Evolutionary conservation across 1,139 yeast species (phyloP).

Genomic region (Nadsonia starkeyi-henricii): DNA sequence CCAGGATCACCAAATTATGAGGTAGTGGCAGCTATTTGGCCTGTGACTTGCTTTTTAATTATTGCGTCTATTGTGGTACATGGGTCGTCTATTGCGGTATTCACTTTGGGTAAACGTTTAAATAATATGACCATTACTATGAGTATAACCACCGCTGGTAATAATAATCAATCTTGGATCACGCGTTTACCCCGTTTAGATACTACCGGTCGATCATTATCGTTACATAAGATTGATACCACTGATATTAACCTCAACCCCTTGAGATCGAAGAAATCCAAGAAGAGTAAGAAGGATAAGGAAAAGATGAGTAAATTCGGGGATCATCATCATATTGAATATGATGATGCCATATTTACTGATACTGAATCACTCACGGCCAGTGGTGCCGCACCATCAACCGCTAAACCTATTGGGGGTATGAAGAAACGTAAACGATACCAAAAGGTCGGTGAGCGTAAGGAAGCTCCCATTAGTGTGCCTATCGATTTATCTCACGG

Average conservation of each 20-base stretch:
- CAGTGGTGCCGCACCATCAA: constrained; percentile 15
- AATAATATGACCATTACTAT: constrained; percentile 88
- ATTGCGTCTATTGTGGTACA: constrained; percentile 82
- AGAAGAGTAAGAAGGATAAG: constrained; percentile 2
- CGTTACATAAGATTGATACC: constrained; percentile 71
- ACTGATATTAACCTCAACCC: constrained; percentile 25
- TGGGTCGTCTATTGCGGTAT: constrained; percentile 93
- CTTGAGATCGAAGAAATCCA: constrained; percentile 10
- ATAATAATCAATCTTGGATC: constrained; percentile 65
- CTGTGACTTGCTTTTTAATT: constrained; percentile 72
- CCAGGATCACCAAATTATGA: constrained; percentile 47
- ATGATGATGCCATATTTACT: constrained; percentile 1
- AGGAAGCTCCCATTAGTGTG: constrained; percentile 16
- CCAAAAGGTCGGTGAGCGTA: constrained; percentile 24
- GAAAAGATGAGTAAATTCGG: not conserved
- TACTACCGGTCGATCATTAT: constrained; percentile 56
- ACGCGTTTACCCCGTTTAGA: constrained; percentile 73
- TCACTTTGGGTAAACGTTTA: constrained; percentile 75
- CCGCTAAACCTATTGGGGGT: constrained; percentile 73
- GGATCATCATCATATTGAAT: constrained; percentile 1
- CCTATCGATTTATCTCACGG: constrained; percentile 17
- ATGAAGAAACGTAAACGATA: constrained; percentile 35
- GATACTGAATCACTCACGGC: not conserved
- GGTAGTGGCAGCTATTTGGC: constrained; percentile 73
- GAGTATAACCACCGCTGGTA: constrained; percentile 70